A percentile compares a stretch with the other conserved stretches of the same genome.
phyloP scores from a whole-genome alignment of 306 rosid genomes.

The Malus asiatica region DNA sequence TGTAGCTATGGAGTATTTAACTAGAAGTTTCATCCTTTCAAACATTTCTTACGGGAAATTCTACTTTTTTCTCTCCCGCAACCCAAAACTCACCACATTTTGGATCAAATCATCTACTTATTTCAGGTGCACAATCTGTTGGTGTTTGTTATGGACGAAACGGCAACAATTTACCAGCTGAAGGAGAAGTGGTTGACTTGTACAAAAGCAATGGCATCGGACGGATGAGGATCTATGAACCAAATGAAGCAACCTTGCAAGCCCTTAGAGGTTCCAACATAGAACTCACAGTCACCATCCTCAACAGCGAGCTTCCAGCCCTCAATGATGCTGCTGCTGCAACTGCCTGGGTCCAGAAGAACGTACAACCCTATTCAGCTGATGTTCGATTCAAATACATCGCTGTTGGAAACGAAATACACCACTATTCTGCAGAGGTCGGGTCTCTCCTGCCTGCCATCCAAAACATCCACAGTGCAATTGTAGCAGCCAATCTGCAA shows the following conservation, averaged over 20 bases:
- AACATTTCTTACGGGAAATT: background rate
- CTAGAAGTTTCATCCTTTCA: background rate
- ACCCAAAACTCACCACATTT: background rate
- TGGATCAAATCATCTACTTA: background rate
- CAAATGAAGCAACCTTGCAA: constrained; percentile 22
- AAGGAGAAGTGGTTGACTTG: constrained; percentile 26
- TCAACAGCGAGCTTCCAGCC: constrained; percentile 8
- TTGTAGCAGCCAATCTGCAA: constrained; percentile 33
- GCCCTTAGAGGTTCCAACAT: constrained; percentile 53
- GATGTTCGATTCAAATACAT: constrained; percentile 39
- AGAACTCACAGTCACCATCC: constrained; percentile 33
- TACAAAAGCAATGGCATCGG: constrained; percentile 25
- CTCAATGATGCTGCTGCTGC: constrained; percentile 26
- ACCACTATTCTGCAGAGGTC: constrained; percentile 5
- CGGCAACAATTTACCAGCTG: constrained; percentile 27
- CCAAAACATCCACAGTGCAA: constrained; percentile 29
- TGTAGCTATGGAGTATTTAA: background rate
- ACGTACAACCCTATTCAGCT: constrained; percentile 19
- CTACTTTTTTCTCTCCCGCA: background rate
- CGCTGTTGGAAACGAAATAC: constrained; percentile 41
- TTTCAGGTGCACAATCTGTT: constrained; percentile 36
- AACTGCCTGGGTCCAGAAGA: constrained; percentile 26
- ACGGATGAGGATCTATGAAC: constrained; percentile 33
- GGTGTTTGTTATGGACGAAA: constrained; percentile 53
- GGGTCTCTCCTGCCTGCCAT: constrained; percentile 24